Evolutionary conservation across 2,329 filamentous ascomycete genomes (phyloP).

Genomic region (Chaetomiaceae sp.): DNA sequence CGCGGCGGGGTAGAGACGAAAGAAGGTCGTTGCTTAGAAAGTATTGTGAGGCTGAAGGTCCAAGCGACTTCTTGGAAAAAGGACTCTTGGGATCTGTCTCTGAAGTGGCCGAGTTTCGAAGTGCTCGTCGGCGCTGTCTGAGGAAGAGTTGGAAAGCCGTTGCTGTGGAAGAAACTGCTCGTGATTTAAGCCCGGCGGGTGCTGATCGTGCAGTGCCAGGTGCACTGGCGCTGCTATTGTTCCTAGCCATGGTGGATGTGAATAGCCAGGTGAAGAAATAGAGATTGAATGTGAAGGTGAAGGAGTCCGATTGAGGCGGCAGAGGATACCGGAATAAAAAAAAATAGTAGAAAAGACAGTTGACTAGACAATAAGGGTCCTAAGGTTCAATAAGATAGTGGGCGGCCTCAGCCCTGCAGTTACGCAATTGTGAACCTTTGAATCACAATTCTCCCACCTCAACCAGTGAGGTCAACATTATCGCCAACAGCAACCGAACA

Average conservation of each 20-base stretch:
- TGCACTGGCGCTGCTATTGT: constrained; percentile 14
- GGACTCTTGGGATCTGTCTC: neutral
- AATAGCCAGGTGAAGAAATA: neutral
- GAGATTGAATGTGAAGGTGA: too few relatives aligned
- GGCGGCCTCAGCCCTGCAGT: too few relatives aligned
- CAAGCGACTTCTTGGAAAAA: neutral
- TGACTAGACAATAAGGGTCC: too few relatives aligned
- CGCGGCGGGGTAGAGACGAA: neutral
- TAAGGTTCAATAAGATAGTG: too few relatives aligned
- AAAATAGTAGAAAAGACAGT: too few relatives aligned
- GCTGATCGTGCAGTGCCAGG: constrained; percentile 7
- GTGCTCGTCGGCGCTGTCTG: neutral
- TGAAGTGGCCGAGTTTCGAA: constrained; percentile 3
- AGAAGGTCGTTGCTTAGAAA: neutral
- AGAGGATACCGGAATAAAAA: too few relatives aligned
- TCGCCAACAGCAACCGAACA: neutral
- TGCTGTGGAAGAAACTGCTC: neutral
- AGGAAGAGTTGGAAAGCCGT: constrained; percentile 5
- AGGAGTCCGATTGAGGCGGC: too few relatives aligned
- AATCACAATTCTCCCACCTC: neutral
- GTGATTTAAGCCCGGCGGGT: neutral
- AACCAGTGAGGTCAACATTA: constrained; percentile 4
- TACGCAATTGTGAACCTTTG: too few relatives aligned
- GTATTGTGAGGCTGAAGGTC: neutral
- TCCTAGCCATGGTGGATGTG: constrained; percentile 6